Evolutionary conservation across 1,284 basidiomycete species (phyloP), one percentile per base, ranked within the genome.

Genomic region (Leucoagaricus sp.): DNA sequence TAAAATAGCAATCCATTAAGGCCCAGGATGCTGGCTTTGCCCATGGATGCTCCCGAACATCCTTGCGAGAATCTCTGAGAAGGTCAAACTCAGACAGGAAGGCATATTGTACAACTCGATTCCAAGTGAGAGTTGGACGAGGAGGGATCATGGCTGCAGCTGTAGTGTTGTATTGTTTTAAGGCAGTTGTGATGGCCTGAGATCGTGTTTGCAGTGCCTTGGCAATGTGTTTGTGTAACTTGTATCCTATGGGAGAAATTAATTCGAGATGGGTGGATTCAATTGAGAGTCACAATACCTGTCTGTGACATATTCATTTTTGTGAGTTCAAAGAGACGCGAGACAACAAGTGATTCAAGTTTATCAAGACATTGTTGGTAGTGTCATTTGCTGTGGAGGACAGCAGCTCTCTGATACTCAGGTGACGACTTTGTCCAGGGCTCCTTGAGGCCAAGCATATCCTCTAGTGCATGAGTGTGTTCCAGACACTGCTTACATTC

Each of bases 21-120:
- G 60, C 33, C 1, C 71, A 63, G 1, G 49, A 41, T 12, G 64
- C 58, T 19, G 62, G 66, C 17, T 52, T 34, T 10, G 63, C 63
- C 71, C 72, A 75, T 1, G 58, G 58, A 1, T 55, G 23, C 8
- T 58, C 23, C 1, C 59, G 59, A 8, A 73, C 55, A 49, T 73
- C 70, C 15, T 68, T 53, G 1, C 60, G 57, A 0, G 64, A 55
- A 10, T 73, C 64, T 3, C 61, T 58, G 1, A 76, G 64, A 0
- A 75, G 60, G 34, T 71, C 68, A 38, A 75, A 73, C 17, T 75
- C 67, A 1, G 66, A 63, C 0, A 74, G 60, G 19, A 69, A 70
- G 0, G 59, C 58, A 51, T 69, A 68, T 9, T 68, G 59, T 3
- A 68, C 57, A 8, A 74, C 61, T n/a, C 69, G 48, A 1, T 64